A percentile compares a stretch with the other conserved stretches of the same genome.
These are phyloP conservation scores for Alternaria arborescens DNA, from an alignment of 2,329 filamentous ascomycete species.

Conservation along the genomic window DNA sequence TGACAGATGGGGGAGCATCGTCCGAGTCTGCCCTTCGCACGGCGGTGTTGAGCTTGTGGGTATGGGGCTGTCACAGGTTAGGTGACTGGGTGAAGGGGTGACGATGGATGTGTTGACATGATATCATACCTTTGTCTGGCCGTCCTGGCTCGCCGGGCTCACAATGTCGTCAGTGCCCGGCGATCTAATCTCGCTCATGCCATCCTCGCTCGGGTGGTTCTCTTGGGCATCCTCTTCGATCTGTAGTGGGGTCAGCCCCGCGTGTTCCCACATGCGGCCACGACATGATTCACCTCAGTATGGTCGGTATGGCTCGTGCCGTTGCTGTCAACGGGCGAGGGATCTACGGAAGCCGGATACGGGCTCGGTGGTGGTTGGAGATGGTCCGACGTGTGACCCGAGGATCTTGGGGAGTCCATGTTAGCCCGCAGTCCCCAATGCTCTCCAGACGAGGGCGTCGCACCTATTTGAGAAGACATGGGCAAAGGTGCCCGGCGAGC, in stretches of 20 bases:
- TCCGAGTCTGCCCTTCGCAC: slow-evolving; percentile 63
- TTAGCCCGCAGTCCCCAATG: slow-evolving; percentile 30
- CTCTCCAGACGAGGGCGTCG: slow-evolving; percentile 49
- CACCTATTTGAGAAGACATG: slow-evolving; percentile 55
- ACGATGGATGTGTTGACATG: slow-evolving; percentile 8
- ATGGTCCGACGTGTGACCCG: slow-evolving; percentile 56
- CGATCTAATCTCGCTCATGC: slow-evolving; percentile 50
- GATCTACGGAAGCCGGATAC: slow-evolving; percentile 73
- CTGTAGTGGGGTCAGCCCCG: slow-evolving; percentile 40
- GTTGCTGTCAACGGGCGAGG: slow-evolving; percentile 85
- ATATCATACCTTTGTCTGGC: slow-evolving; percentile 42
- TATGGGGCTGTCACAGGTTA: slow-evolving; percentile 45
- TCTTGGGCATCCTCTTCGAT: slow-evolving; percentile 82
- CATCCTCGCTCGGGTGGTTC: slow-evolving; percentile 54
- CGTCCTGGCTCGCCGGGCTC: slow-evolving; percentile 45
- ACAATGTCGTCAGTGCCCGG: slow-evolving; percentile 47
- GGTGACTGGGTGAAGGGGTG: slow-evolving; percentile 3
- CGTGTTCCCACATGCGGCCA: neutral
- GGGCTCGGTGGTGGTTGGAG: slow-evolving; percentile 59
- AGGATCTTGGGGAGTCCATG: slow-evolving; percentile 51
- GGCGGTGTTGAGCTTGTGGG: slow-evolving; percentile 58
- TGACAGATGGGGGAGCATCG: slow-evolving; percentile 87
- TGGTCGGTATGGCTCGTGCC: slow-evolving; percentile 82
- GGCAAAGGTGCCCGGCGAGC: slow-evolving; percentile 57
- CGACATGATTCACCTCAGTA: slow-evolving; percentile 65